Evolutionary conservation across 164 flowering plant species (phyloP), one percentile per base, ranked within the genome.

Genomic region (Kingdonia uniflora): DNA sequence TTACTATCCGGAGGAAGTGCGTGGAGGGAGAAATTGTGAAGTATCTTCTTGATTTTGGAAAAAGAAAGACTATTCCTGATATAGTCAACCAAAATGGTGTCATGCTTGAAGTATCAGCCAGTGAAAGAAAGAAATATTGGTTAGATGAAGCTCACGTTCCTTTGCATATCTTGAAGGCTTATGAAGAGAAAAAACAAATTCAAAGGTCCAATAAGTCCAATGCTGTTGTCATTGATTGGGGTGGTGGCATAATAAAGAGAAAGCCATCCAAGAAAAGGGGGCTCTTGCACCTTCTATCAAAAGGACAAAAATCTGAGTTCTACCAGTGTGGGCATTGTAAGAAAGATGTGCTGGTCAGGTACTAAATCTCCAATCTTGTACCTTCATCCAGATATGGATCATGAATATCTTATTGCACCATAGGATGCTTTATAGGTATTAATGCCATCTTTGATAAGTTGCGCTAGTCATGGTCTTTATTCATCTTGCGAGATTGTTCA

Each of bases 21-120:
- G 35, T 65, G 5, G 87, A 82, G 58, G 87, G 81, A 50, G 33
- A 71, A 42, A 21, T 52, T 19, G 74, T 67, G 29, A 86, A 79
- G 62, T 89, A 89, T 74, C 88, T 94, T 63, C 78, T 94, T 44
- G 97, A 94, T 71, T 94, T 94, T 77, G 97, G 99, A 42, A 94
- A 83, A 71, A 84, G 99, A 71, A 82, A 73, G 67, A 60, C 53
- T 58, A 77, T 94, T 39, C 97, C 99, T 44, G 85, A 86, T 17
- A 61, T 71, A 68, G 97, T 94, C 39, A 52, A 54, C 54, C 76
- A 49, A 64, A 71, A 86, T 74, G 97, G 97, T 13, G 43, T 69
- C 23, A 56, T 62, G 66, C 56, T 81, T 49, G 83, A 89, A 54
- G 84, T 78, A 55, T 63, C 87, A 52, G 71, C 84, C 6, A 76